Conservation (phyloP, 2,329 filamentous ascomycete genomes). For the Xylaria sp. region DNA sequence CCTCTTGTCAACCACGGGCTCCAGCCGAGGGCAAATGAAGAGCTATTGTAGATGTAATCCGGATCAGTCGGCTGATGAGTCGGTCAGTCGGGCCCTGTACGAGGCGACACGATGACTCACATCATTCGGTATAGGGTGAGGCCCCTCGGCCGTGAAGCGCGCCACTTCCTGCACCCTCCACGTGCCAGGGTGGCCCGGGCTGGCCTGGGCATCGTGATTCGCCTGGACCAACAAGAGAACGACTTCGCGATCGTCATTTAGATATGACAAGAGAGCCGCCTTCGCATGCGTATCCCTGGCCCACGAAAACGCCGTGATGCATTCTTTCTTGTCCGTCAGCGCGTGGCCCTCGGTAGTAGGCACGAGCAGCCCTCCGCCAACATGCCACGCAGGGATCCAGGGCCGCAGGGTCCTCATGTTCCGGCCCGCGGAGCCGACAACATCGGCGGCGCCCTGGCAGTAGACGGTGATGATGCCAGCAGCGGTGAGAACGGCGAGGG, state of each 20-base stretch:
- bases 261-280: conserved; percentile 56
- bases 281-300: conserved; percentile 50
- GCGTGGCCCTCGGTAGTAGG: conserved; percentile 47
- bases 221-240: conserved; percentile 56
- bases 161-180: conserved; percentile 59
- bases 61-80: conserved; percentile 46
- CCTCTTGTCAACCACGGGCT: conserved; percentile 55
- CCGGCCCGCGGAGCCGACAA: conserved; percentile 34
- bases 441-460: conserved; percentile 51
- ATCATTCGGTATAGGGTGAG: conserved; percentile 45
- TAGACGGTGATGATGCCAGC: conserved; percentile 57
- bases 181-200: conserved; percentile 29
- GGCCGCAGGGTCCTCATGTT: conserved; percentile 50
- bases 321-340: conserved; percentile 41
- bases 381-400: conserved; percentile 62
- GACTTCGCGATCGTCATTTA: conserved; percentile 56
- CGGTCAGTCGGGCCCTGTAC: background rate
- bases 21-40: conserved; percentile 59
- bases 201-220: conserved; percentile 35
- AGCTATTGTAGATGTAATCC: conserved; percentile 55
- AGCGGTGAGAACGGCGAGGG: conserved; percentile 57
- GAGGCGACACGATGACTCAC: conserved; percentile 36
- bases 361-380: conserved; percentile 58
- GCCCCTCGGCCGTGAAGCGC: conserved; percentile 54
- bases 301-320: conserved; percentile 60